These are phyloP conservation scores for Tillandsia leiboldiana DNA, from an alignment of 176 grass and related monocot genomes.

Conservation along the genomic window DNA sequence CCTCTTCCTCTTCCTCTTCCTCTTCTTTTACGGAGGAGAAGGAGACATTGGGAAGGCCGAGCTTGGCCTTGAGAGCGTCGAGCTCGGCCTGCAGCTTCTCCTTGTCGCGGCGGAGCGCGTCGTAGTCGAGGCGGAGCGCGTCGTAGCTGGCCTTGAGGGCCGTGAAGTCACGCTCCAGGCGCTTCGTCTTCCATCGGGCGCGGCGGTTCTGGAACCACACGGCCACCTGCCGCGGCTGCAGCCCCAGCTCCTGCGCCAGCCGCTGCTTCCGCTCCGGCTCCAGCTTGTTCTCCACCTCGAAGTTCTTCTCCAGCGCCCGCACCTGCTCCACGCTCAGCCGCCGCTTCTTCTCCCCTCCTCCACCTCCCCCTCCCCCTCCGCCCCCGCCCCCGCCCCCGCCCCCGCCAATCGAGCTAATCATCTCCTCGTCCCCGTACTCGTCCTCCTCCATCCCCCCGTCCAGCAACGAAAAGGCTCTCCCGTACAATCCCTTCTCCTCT, in stretches of 20 bases:
- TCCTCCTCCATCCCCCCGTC: slow-evolving; percentile 18
- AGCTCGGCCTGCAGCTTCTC: slow-evolving; percentile 50
- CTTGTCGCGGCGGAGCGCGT: slow-evolving; percentile 66
- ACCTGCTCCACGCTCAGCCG: slow-evolving; percentile 75
- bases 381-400: background rate
- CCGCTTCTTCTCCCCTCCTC: slow-evolving; percentile 73
- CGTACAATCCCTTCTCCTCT: slow-evolving; percentile 18
- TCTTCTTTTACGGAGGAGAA: slow-evolving; percentile 48
- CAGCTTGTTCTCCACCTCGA: slow-evolving; percentile 96
- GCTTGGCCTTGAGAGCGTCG: slow-evolving; percentile 59
- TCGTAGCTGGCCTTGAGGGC: slow-evolving; percentile 61
- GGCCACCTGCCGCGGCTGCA: slow-evolving; percentile 85
- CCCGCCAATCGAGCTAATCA: slow-evolving; percentile 3
- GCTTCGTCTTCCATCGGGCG: slow-evolving; percentile 88
- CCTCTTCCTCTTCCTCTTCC: background rate
- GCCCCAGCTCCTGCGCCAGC: slow-evolving; percentile 66
- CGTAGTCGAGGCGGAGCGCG: slow-evolving; percentile 52
- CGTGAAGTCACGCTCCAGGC: slow-evolving; percentile 68
- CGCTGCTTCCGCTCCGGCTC: slow-evolving; percentile 79
- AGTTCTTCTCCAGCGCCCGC: slow-evolving; percentile 68
- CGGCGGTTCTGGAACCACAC: slow-evolving; percentile 99
- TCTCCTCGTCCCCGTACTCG: slow-evolving; percentile 3
- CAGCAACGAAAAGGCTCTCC: slow-evolving; percentile 13
- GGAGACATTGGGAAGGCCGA: slow-evolving; percentile 33
- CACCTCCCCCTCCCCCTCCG: slow-evolving; percentile 7